A percentile compares a stretch with the other conserved stretches of the same genome.
These are phyloP conservation scores for Marasmius sp. DNA, from an alignment of 1,284 basidiomycete genomes.

Conservation along the genomic window DNA sequence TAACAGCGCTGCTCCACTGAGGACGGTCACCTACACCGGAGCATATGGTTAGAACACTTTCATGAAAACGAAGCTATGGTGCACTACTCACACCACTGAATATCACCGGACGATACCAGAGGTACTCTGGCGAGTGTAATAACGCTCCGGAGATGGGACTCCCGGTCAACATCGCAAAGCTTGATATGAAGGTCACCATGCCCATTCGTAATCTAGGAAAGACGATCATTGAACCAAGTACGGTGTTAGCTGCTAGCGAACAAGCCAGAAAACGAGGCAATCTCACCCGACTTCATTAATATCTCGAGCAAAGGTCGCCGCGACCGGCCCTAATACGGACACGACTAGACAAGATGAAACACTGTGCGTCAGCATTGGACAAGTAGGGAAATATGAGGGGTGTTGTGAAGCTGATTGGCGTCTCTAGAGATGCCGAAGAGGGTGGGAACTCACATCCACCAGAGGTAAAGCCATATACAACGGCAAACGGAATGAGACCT, in stretches of 20 bases:
- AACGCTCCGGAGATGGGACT: conserved; percentile 20
- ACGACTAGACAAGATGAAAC: conserved; percentile 5
- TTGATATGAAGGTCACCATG: conserved; percentile 14
- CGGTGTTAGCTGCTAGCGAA: neutral
- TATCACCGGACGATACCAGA: conserved; percentile 17
- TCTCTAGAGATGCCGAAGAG: neutral
- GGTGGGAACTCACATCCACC: conserved; percentile 16
- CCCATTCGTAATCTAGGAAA: conserved; percentile 17
- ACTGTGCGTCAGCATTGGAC: neutral
- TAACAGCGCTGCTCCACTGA: conserved; percentile 6
- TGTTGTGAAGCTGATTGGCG: neutral
- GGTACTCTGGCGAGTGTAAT: conserved; percentile 16
- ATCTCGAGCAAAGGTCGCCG: conserved; percentile 17
- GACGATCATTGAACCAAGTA: neutral
- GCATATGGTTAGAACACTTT: neutral
- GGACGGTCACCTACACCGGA: conserved; percentile 1
- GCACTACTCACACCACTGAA: conserved; percentile 16
- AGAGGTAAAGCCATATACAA: conserved; percentile 30
- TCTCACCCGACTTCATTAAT: conserved; percentile 22
- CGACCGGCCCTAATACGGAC: conserved; percentile 16
- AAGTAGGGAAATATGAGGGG: neutral
- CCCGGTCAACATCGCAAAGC: conserved; percentile 18
- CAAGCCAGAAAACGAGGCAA: neutral
- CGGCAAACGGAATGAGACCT: conserved; percentile 23
- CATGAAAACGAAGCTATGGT: neutral